Evolutionary conservation across 1,284 basidiomycete species (phyloP).

Genomic region (Baeospora myosura): DNA sequence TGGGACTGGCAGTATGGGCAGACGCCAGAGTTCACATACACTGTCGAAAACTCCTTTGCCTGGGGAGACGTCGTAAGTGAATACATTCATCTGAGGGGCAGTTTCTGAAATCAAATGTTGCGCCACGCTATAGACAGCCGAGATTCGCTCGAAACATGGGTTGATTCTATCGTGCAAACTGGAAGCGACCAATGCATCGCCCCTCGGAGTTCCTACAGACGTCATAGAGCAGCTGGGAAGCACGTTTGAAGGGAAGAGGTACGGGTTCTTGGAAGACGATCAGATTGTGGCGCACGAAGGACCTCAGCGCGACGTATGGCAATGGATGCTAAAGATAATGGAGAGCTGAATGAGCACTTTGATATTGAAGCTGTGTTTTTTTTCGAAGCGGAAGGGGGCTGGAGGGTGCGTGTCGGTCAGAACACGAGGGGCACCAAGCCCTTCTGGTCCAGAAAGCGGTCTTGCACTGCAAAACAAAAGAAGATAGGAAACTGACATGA

Average conservation of each 20-base stretch:
- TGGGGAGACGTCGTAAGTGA: conserved; percentile 57
- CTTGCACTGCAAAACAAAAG: too few species aligned
- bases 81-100: background rate
- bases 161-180: conserved; percentile 47
- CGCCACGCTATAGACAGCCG: conserved; percentile 29
- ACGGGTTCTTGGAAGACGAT: conserved; percentile 38
- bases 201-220: conserved; percentile 12
- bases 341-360: conserved; percentile 14
- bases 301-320: conserved; percentile 26
- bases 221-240: conserved; percentile 11
- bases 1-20: conserved; percentile 96
- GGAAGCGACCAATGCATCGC: conserved; percentile 17
- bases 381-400: too few species aligned
- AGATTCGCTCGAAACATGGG: conserved; percentile 55
- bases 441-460: too few species aligned
- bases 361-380: too few species aligned
- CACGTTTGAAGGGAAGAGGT: conserved; percentile 34
- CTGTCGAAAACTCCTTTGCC: conserved; percentile 37
- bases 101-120: background rate
- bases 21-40: conserved; percentile 86
- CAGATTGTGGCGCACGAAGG: conserved; percentile 9
- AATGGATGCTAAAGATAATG: conserved; percentile 34
- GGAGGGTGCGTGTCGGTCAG: too few species aligned
- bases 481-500: too few species aligned
- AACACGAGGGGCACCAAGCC: too few species aligned